phyloP scores from a whole-genome alignment of 2,329 filamentous ascomycete genomes.

The Pseudogymnoascus sp. region DNA sequence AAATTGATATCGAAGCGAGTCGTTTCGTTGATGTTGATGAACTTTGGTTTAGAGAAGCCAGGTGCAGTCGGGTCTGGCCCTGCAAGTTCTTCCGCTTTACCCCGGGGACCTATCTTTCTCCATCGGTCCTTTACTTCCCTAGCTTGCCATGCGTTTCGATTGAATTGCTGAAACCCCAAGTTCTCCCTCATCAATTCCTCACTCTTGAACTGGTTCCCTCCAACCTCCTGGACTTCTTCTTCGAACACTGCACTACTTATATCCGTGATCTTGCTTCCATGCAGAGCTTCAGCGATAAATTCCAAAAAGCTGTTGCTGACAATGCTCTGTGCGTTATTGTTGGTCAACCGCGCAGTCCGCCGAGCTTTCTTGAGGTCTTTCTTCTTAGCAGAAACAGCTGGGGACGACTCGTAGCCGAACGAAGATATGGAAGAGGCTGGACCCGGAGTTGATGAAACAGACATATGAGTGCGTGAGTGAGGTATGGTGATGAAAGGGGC shows the following conservation, averaged over 20 bases:
- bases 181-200: not conserved
- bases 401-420: not conserved
- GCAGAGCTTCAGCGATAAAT: not conserved
- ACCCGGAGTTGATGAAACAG: not conserved
- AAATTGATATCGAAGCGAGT: slow-evolving; percentile 21
- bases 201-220: not conserved
- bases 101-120: not conserved
- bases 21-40: not conserved
- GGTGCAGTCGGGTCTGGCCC: not conserved
- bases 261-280: not conserved
- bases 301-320: not conserved
- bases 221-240: not conserved
- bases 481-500: not conserved
- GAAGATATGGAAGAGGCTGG: not conserved
- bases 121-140: not conserved
- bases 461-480: not conserved
- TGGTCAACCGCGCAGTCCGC: not conserved
- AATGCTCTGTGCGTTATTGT: not conserved
- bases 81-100: not conserved
- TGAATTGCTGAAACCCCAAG: not conserved
- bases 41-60: not conserved
- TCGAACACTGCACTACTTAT: not conserved
- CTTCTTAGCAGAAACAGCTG: not conserved
- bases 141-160: not conserved
- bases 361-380: not conserved